Base-by-base conservation (phyloP, 805 yeast species). In the Hanseniaspora valbyensis region DNA sequence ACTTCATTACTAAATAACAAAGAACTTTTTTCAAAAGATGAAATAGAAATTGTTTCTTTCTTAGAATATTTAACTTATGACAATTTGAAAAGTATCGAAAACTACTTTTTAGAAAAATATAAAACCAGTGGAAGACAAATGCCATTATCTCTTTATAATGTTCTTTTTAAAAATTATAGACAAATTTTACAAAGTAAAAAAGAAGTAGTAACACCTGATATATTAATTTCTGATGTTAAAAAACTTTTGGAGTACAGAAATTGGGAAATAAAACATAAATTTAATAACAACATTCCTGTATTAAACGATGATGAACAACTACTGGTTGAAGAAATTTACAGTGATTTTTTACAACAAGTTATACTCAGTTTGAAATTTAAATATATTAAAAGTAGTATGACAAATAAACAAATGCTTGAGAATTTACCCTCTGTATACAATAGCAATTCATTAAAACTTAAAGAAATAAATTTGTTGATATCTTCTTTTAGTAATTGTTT, bases 41-140 rank as follows among this genome's bases (percentile, higher is more conserved):
- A 36, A 6, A 14, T 32, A 3, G 33, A 19, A 19, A 29, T 45
- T 6, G 37, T 29, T 10, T 29, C 37, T n/a, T 29, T 37, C 13
- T 38, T 45, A 16, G 38, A 45, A n/a, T 19, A 45, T 12, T 18
- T 45, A 13, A 32, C 42, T 13, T 45, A 45, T 13, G 24, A 19
- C 16, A 46, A 41, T 24, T 29, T 46, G 24, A 46, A 46, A 16
- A 46, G 12, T 6, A n/a, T 39, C 9, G 34, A 33, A 37, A n/a
- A 22, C 4, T 18, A 46, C 12, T 21, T 46, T 21, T 7, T 46
- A n/a, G 21, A 38, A 22, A 29, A 34, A n/a, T 46, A 46, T 25
- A 22, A 42, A 42, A 32, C n/a, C 10, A 25, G 13, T n/a, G 32
- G 12, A 14, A n/a, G 10, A 14, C 28, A 7, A n/a, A 28, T 40